Percentiles rank a stretch among this genome's conserved stretches.
Conservation (phyloP, 2,329 filamentous ascomycete species). For the Didymella pinodella region DNA sequence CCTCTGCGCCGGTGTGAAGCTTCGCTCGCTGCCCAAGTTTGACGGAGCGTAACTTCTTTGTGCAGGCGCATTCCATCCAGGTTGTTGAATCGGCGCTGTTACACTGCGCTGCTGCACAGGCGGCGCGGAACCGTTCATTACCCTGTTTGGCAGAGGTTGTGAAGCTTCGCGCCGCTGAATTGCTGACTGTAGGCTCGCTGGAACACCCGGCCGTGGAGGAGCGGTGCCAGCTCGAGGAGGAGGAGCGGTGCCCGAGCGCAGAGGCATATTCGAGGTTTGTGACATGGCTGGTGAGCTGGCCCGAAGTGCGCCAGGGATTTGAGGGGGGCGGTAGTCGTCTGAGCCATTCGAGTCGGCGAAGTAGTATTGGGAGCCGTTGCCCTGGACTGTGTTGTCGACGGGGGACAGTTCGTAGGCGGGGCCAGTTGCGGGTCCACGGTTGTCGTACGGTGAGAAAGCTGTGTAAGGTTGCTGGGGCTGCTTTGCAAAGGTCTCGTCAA, state of each 20-base stretch:
- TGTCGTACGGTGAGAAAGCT: conserved; percentile 46
- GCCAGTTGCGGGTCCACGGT: conserved; percentile 34
- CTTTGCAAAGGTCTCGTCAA: conserved; percentile 27
- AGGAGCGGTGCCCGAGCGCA: conserved; percentile 29
- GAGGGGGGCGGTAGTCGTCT: conserved; percentile 36
- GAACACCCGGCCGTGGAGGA: conserved; percentile 45
- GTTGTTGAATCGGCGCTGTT: conserved; percentile 46
- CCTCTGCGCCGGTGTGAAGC: conserved; percentile 12
- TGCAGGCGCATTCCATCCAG: conserved; percentile 33
- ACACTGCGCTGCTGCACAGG: conserved; percentile 42
- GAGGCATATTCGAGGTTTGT: conserved; percentile 31
- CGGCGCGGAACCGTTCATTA: conserved; percentile 33
- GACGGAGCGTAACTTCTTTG: conserved; percentile 21
- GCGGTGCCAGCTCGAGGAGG: conserved; percentile 39
- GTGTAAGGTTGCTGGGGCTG: conserved; percentile 32
- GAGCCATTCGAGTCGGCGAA: conserved; percentile 32
- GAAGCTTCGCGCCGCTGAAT: conserved; percentile 49
- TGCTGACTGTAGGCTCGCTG: conserved; percentile 45
- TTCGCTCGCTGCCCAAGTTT: conserved; percentile 2
- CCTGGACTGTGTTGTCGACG: conserved; percentile 39
- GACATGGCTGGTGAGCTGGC: conserved; percentile 41
- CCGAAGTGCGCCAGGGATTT: conserved; percentile 37
- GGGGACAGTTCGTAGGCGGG: conserved; percentile 48
- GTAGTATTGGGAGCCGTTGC: conserved; percentile 28
- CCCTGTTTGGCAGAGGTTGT: conserved; percentile 42